Percentiles rank a stretch among this genome's conserved stretches.
Conservation (phyloP, 352 stramenopile genomes). For the Phytophthora foliorum region DNA sequence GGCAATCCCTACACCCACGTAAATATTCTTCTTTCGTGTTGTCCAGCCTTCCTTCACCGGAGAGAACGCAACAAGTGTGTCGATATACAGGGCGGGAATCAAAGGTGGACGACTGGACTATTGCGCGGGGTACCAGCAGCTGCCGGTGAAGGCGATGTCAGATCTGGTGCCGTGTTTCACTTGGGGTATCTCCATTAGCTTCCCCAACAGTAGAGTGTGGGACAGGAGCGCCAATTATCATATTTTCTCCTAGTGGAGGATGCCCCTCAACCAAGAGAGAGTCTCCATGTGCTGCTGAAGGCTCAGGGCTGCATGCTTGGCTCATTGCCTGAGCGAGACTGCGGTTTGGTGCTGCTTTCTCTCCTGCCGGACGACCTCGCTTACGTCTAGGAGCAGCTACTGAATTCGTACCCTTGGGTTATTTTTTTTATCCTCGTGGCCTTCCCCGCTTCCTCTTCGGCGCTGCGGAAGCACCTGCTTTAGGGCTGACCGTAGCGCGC, state of each 20-base stretch:
- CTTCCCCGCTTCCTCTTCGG: neutral
- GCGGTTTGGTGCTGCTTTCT: neutral
- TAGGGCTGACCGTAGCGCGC: no score
- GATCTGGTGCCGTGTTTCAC: neutral
- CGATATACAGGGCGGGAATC: conserved; percentile 10
- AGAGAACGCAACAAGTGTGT: conserved; percentile 17
- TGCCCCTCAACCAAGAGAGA: no score
- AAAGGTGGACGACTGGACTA: conserved; percentile 1
- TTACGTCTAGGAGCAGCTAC: no score
- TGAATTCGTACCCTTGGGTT: no score
- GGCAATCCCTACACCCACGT: conserved; percentile 6
- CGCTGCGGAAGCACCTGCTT: neutral
- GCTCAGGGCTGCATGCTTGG: neutral
- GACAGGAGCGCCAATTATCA: neutral
- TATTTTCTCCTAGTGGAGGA: neutral
- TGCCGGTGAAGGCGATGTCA: no score
- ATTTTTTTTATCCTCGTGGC: no score
- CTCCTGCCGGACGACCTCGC: neutral
- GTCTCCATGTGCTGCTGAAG: no score
- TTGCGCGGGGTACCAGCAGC: neutral
- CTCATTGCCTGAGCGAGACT: neutral
- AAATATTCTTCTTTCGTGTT: conserved; percentile 2
- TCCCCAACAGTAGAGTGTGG: neutral
- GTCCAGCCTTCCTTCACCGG: conserved; percentile 18
- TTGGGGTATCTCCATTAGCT: no score